A percentile compares a stretch with the other conserved stretches of the same genome.
phyloP scores from a whole-genome alignment of 208 protist genomes.

The Strigomonas galati region DNA sequence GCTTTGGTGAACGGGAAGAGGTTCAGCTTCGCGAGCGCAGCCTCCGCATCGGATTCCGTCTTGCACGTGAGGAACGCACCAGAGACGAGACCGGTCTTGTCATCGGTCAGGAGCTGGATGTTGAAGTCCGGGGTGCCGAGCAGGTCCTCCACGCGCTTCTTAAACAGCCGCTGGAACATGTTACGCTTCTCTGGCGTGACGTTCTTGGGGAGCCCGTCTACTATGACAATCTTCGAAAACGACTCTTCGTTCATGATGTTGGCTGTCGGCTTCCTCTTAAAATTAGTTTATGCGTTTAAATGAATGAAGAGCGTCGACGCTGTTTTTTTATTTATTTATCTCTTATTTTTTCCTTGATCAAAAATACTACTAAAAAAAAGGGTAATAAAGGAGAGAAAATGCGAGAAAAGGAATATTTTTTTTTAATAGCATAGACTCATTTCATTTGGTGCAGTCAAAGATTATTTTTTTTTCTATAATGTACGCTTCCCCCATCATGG shows the following conservation, averaged over 20 bases:
- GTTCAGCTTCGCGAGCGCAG: slow-evolving; percentile 82
- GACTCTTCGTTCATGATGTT: slow-evolving; percentile 29
- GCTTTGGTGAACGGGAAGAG: slow-evolving; percentile 72
- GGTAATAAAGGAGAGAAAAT: slow-evolving; percentile 8
- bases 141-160: slow-evolving; percentile 53
- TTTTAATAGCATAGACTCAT: not conserved
- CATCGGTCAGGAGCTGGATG: slow-evolving; percentile 66
- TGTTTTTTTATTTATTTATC: too few species aligned
- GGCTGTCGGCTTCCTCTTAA: too few species aligned
- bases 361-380: slow-evolving; percentile 1
- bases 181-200: slow-evolving; percentile 81
- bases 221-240: slow-evolving; percentile 68
- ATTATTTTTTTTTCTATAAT: too few species aligned
- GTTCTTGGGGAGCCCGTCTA: slow-evolving; percentile 79
- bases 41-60: slow-evolving; percentile 66
- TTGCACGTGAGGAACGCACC: slow-evolving; percentile 78
- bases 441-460: too few species aligned
- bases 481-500: too few species aligned
- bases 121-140: slow-evolving; percentile 72
- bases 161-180: slow-evolving; percentile 58
- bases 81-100: slow-evolving; percentile 53
- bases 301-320: too few species aligned
- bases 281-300: too few species aligned
- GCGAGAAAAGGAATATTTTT: not conserved
- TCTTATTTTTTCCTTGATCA: not conserved